A percentile compares a stretch with the other conserved stretches of the same genome.
These are phyloP conservation scores for Vitis labrusca DNA, from an alignment of 164 flowering plant species.

Conservation along the genomic window DNA sequence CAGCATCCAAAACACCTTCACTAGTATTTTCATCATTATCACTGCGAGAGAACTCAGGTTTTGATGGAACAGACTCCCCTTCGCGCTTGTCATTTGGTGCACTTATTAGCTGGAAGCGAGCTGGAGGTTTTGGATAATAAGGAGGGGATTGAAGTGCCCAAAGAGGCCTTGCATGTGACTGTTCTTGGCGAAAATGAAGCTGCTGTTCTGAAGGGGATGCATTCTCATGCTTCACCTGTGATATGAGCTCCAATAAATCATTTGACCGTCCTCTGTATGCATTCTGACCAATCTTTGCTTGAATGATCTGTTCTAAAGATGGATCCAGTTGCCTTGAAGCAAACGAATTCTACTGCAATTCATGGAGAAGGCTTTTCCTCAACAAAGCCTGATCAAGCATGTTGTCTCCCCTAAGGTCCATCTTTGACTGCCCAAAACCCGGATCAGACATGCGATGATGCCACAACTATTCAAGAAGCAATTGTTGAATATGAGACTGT, in stretches of 20 bases:
- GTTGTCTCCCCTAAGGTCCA: neutral
- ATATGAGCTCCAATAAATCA: slow-evolving; percentile 4
- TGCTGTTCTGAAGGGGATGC: neutral
- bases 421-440: neutral
- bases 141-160: too few species aligned
- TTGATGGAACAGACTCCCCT: slow-evolving; percentile 1
- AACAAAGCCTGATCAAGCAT: slow-evolving; percentile 4
- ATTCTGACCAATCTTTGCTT: slow-evolving; percentile 1
- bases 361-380: slow-evolving; percentile 3
- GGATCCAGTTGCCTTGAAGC: slow-evolving; percentile 7
- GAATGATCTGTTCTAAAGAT: slow-evolving; percentile 4
- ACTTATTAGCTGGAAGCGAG: too few species aligned
- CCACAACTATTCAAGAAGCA: slow-evolving; percentile 3
- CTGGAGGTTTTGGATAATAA: too few species aligned
- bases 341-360: neutral
- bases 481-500: neutral
- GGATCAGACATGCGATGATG: slow-evolving; percentile 9
- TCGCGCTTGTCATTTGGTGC: too few species aligned
- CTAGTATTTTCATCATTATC: slow-evolving; percentile 5
- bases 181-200: slow-evolving; percentile 7
- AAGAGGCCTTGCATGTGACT: neutral
- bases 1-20: slow-evolving; percentile 5
- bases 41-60: slow-evolving; percentile 6
- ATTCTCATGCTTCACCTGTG: neutral
- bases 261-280: neutral